A percentile compares a stretch with the other conserved stretches of the same genome.
phyloP scores from a whole-genome alignment of 2,329 filamentous ascomycete species.

The Fusarium staphyleae region DNA sequence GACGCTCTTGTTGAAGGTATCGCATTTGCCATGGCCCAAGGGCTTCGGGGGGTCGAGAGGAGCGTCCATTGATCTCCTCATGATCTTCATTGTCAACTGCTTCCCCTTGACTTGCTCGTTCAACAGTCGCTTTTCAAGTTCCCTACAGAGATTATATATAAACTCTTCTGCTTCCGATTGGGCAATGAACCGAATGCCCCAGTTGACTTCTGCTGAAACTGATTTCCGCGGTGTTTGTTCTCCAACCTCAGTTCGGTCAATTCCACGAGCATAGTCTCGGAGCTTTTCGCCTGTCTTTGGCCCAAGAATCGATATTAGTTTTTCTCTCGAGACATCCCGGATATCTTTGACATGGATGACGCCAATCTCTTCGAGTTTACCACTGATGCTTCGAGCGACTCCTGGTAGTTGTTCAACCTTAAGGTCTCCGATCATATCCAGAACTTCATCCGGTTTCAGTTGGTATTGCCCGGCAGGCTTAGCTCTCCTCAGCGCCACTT shows the following conservation, averaged over 20 bases:
- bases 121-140: conserved; percentile 80
- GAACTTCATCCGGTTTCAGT: conserved; percentile 79
- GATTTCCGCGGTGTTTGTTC: conserved; percentile 88
- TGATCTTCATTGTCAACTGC: conserved; percentile 92
- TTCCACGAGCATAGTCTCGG: conserved; percentile 87
- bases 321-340: conserved; percentile 77
- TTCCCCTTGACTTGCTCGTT: conserved; percentile 87
- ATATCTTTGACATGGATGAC: conserved; percentile 85
- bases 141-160: conserved; percentile 81
- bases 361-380: conserved; percentile 87
- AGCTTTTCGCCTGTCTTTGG: conserved; percentile 93
- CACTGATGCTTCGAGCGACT: conserved; percentile 87
- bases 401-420: conserved; percentile 85
- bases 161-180: conserved; percentile 96
- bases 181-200: conserved; percentile 94
- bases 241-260: conserved; percentile 85
- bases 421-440: conserved; percentile 78
- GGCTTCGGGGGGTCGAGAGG: conserved; percentile 92
- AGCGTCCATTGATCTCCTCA: conserved; percentile 85
- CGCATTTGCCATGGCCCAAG: conserved; percentile 93
- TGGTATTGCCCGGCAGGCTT: conserved; percentile 95
- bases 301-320: conserved; percentile 74
- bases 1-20: conserved; percentile 89
- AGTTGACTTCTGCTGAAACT: conserved; percentile 96
- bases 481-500: conserved; percentile 86